Conservation (phyloP, 139 green algal species). For the Tetradesmus obliquus region DNA sequence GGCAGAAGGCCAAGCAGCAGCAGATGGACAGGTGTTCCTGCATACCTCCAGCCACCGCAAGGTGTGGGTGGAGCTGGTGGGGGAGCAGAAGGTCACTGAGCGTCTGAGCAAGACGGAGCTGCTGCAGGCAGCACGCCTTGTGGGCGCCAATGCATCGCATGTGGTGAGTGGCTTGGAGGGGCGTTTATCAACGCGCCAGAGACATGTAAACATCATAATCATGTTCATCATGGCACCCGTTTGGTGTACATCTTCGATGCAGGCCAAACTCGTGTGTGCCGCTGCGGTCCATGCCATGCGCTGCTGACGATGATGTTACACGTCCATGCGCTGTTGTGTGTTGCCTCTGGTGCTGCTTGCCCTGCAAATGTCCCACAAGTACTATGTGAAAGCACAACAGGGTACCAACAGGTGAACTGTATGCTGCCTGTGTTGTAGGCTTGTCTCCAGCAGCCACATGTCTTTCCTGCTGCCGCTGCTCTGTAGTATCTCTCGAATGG, state of each 20-base stretch:
- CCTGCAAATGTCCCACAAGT: too few species aligned
- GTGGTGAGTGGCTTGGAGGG: slow-evolving; percentile 55
- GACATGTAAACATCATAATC: background rate
- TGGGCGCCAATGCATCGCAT: slow-evolving; percentile 51
- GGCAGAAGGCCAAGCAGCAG: slow-evolving; percentile 44
- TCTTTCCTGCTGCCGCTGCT: background rate
- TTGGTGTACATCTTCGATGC: background rate
- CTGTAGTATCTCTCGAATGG: too few species aligned
- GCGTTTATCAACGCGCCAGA: too few species aligned
- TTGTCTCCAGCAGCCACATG: too few species aligned
- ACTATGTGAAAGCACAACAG: too few species aligned
- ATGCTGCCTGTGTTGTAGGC: too few species aligned
- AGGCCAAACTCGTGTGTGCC: too few species aligned
- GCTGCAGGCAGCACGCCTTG: slow-evolving; percentile 58
- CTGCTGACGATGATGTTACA: too few species aligned
- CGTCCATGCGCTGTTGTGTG: too few species aligned
- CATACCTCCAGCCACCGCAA: slow-evolving; percentile 52
- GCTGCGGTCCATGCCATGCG: too few species aligned
- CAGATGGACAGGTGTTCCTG: slow-evolving; percentile 61
- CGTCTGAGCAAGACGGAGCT: slow-evolving; percentile 59
- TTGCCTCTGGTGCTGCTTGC: too few species aligned
- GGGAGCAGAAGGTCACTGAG: slow-evolving; percentile 68
- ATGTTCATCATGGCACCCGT: background rate
- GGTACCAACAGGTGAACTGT: too few species aligned
- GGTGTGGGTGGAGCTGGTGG: slow-evolving; percentile 72